Conservation (phyloP, 225 moss, liverwort and hornwort genomes). For the Physcomitrium patens region DNA sequence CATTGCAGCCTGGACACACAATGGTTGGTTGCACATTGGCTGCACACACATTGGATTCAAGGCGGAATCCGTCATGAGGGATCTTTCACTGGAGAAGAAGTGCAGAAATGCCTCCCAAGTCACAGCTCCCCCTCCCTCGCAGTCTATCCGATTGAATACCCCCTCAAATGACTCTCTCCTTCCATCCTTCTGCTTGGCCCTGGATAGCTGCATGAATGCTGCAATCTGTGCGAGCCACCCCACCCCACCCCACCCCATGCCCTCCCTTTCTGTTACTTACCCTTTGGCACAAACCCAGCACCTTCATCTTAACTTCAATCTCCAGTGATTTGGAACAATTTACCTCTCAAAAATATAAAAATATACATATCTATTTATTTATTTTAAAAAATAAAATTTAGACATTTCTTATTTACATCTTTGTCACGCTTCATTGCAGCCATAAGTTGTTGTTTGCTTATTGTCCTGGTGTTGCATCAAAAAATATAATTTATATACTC, state of each 20-base stretch:
- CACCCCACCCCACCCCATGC: too few species aligned
- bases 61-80: constrained; percentile 66
- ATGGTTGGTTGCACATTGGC: constrained; percentile 78
- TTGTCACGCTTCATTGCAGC: constrained; percentile 94
- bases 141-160: constrained; percentile 86
- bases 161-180: constrained; percentile 88
- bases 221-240: constrained; percentile 58
- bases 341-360: too few species aligned
- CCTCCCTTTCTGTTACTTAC: too few species aligned
- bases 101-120: constrained; percentile 93
- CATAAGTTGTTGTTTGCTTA: constrained; percentile 86
- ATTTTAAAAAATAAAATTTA: too few species aligned
- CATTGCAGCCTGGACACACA: constrained; percentile 75
- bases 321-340: too few species aligned
- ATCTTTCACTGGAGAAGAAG: constrained; percentile 83
- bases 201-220: constrained; percentile 90
- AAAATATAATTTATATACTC: background rate
- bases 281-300: too few species aligned
- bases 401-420: constrained; percentile 63
- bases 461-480: constrained; percentile 48
- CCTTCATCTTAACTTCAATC: too few species aligned
- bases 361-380: too few species aligned
- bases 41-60: constrained; percentile 89
- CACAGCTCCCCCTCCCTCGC: constrained; percentile 75
- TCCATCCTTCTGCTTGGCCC: constrained; percentile 92